phyloP scores from a whole-genome alignment of 1,284 basidiomycete species.

The Rhodofomes roseus region DNA sequence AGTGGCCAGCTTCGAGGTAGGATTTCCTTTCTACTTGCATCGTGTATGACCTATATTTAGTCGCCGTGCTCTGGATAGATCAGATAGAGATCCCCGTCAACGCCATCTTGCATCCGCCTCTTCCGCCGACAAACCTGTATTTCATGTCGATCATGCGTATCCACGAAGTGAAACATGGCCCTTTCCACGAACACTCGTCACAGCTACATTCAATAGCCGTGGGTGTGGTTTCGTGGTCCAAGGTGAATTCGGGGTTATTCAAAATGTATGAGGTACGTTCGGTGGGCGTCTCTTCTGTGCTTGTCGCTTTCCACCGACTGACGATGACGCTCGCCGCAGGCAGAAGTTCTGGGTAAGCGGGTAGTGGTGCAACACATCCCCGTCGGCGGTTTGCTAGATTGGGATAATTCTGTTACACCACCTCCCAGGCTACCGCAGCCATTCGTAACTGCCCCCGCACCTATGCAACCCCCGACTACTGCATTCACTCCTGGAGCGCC shows the following conservation, averaged over 20 bases:
- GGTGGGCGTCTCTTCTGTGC: neutral
- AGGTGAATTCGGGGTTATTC: conserved; percentile 86
- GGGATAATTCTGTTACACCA: conserved; percentile 29
- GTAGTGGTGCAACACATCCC: conserved; percentile 96
- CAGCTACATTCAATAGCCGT: conserved; percentile 84
- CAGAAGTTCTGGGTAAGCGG: conserved; percentile 92
- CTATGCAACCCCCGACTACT: neutral
- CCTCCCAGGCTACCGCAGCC: neutral
- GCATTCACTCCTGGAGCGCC: neutral
- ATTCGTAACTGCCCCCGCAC: neutral
- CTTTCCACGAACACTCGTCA: conserved; percentile 92
- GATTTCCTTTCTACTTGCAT: conserved; percentile 10
- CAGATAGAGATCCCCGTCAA: conserved; percentile 56
- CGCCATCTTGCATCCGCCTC: conserved; percentile 48
- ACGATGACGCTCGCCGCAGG: conserved; percentile 36
- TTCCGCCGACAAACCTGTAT: conserved; percentile 70
- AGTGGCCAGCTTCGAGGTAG: conserved; percentile 84
- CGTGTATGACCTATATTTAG: neutral
- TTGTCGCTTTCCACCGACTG: neutral
- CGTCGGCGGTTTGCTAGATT: conserved; percentile 77
- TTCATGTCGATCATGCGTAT: conserved; percentile 81
- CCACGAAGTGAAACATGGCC: conserved; percentile 77
- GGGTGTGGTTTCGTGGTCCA: conserved; percentile 84
- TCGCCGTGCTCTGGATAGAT: conserved; percentile 35
- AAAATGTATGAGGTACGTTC: conserved; percentile 88